phyloP scores from a whole-genome alignment of 768 basidiomycete species.

The Leucocoprinus leucothites region DNA sequence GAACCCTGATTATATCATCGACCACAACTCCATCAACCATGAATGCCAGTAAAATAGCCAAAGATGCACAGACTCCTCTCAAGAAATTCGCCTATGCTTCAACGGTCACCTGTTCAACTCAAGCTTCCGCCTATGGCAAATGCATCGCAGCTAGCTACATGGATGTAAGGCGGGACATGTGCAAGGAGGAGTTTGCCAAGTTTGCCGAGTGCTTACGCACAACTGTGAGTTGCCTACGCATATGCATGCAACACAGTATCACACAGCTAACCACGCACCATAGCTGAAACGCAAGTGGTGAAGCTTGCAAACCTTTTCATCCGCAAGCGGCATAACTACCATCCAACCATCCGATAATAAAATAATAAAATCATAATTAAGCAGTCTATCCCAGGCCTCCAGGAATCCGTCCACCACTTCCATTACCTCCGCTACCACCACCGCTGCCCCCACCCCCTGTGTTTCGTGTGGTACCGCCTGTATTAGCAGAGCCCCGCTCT shows the following conservation, averaged over 20 bases:
- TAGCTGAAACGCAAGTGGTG: constrained; percentile 35
- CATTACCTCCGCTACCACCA: constrained; percentile 3
- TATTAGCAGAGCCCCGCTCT: constrained; percentile 4
- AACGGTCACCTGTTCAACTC: constrained; percentile 65
- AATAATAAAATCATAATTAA: constrained; percentile 11
- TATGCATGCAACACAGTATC: constrained; percentile 14
- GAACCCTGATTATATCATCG: constrained; percentile 7
- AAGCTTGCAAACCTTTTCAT: neutral
- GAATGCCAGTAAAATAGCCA: constrained; percentile 22
- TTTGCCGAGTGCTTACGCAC: constrained; percentile 82
- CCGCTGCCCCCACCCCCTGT: constrained; percentile 5
- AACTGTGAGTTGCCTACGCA: constrained; percentile 52
- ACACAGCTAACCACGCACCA: neutral
- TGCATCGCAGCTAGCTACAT: constrained; percentile 82
- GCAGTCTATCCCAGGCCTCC: constrained; percentile 23
- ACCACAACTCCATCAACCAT: constrained; percentile 14
- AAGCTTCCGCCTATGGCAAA: constrained; percentile 82
- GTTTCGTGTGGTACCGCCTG: constrained; percentile 11
- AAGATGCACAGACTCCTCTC: constrained; percentile 25
- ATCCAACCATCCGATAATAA: constrained; percentile 3
- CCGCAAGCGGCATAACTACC: too few species aligned
- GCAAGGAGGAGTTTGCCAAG: constrained; percentile 77
- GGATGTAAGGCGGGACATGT: constrained; percentile 82
- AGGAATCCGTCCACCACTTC: constrained; percentile 24
- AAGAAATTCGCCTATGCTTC: constrained; percentile 66